Percentiles rank a stretch among this genome's conserved stretches.
Evolutionary conservation across 805 yeast species (phyloP).

Genomic region (Wickerhamiella kurtzmanii): DNA sequence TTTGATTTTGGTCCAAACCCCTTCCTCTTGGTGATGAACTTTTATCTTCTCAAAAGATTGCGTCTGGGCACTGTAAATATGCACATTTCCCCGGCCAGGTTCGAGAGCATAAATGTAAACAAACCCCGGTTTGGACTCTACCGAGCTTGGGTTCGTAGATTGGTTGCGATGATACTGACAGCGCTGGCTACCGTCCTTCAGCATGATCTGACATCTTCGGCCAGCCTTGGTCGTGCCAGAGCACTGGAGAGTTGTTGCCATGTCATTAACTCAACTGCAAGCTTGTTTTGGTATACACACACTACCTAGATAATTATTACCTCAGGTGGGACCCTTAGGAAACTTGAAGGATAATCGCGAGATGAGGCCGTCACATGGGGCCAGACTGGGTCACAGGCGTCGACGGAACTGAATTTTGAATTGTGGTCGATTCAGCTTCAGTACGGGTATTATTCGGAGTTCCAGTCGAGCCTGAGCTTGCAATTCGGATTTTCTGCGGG

Average conservation of each 20-base stretch:
- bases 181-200: slow-evolving; percentile 4
- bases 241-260: too few relatives aligned
- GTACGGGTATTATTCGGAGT: too few relatives aligned
- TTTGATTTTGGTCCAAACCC: neutral
- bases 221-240: slow-evolving; percentile 19
- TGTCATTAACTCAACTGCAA: slow-evolving; percentile 1
- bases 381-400: neutral
- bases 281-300: neutral
- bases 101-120: slow-evolving; percentile 22
- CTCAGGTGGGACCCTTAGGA: neutral
- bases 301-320: neutral
- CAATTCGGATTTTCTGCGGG: too few relatives aligned
- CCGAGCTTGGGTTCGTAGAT: too few relatives aligned
- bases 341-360: too few relatives aligned
- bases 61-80: slow-evolving; percentile 14
- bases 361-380: too few relatives aligned
- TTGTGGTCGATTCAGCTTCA: too few relatives aligned
- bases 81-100: slow-evolving; percentile 15
- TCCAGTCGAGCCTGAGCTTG: too few relatives aligned
- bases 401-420: neutral
- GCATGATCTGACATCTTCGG: slow-evolving; percentile 11
- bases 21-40: neutral
- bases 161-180: slow-evolving; percentile 19
- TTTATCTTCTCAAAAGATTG: slow-evolving; percentile 10
- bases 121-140: slow-evolving; percentile 13